Evolutionary conservation across 2,329 filamentous ascomycete species (phyloP).

Genomic region (Stagonosporopsis cucurbitacearum): DNA sequence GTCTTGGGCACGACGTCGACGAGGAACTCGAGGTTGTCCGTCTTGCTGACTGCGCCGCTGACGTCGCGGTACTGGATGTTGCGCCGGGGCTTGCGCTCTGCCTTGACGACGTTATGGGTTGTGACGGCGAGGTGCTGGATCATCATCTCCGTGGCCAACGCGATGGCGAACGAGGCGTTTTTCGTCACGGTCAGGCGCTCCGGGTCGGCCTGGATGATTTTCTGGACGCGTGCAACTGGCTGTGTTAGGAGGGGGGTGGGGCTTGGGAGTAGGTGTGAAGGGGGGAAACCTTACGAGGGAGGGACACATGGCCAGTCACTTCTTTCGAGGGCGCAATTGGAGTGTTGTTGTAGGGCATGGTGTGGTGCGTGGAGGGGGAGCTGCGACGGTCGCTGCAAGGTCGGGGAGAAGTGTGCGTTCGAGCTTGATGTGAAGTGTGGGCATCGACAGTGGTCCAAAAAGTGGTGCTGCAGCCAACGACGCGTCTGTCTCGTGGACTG

Average conservation of each 20-base stretch:
- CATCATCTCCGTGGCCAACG: slow-evolving; percentile 93
- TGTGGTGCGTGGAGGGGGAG: slow-evolving; percentile 20
- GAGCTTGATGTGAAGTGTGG: not conserved
- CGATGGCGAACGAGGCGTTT: slow-evolving; percentile 92
- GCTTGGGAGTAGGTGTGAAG: slow-evolving; percentile 27
- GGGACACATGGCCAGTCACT: slow-evolving; percentile 80
- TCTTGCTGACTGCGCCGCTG: slow-evolving; percentile 81
- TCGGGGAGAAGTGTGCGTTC: not conserved
- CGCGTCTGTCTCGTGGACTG: slow-evolving; percentile 5
- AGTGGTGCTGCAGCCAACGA: not conserved
- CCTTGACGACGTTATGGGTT: slow-evolving; percentile 84
- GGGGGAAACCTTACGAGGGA: slow-evolving; percentile 88
- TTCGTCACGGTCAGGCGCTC: slow-evolving; percentile 85
- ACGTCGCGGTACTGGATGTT: slow-evolving; percentile 97
- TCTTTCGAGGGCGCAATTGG: slow-evolving; percentile 82
- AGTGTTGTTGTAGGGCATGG: slow-evolving; percentile 89
- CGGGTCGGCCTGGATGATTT: slow-evolving; percentile 83
- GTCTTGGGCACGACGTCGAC: slow-evolving; percentile 90
- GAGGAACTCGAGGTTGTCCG: slow-evolving; percentile 95
- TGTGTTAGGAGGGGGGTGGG: slow-evolving; percentile 10
- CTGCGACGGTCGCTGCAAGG: not conserved
- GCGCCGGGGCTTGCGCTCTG: slow-evolving; percentile 87
- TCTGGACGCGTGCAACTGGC: slow-evolving; percentile 90
- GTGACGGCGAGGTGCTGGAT: slow-evolving; percentile 88
- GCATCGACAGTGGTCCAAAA: slow-evolving; percentile 2